phyloP scores from a whole-genome alignment of 2,329 filamentous ascomycete genomes.

The Elsinoe batatas region DNA sequence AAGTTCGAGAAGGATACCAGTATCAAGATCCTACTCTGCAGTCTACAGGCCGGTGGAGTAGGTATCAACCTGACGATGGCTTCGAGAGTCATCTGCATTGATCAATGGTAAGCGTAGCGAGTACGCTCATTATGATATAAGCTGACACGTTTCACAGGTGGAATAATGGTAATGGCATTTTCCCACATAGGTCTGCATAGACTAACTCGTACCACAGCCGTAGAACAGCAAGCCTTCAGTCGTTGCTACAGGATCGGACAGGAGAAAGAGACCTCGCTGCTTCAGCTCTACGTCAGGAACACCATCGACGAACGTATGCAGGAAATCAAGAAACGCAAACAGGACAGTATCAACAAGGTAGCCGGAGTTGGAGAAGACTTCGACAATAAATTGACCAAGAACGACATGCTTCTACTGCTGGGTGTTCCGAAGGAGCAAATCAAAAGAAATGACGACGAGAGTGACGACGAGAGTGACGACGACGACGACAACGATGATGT shows the following conservation, averaged over 20 bases:
- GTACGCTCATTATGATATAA: conserved; percentile 36
- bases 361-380: background rate
- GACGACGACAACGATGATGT: too few relatives aligned
- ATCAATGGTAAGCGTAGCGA: conserved; percentile 41
- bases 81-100: conserved; percentile 37
- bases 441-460: too few relatives aligned
- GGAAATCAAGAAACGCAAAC: background rate
- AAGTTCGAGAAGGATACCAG: conserved; percentile 35
- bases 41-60: conserved; percentile 47
- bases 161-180: conserved; percentile 23
- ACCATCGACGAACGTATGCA: background rate
- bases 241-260: conserved; percentile 60
- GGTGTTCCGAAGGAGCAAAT: too few relatives aligned
- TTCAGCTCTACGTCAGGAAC: background rate
- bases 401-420: background rate
- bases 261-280: conserved; percentile 30
- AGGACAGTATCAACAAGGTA: background rate
- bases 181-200: background rate
- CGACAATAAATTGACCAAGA: background rate
- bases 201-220: conserved; percentile 14
- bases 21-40: conserved; percentile 43
- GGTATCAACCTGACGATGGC: conserved; percentile 53
- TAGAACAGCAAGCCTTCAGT: conserved; percentile 37
- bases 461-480: background rate
- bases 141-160: conserved; percentile 46